Conservation (phyloP, 1,284 basidiomycete genomes). For the Cutaneotrichosporon cutaneum region DNA sequence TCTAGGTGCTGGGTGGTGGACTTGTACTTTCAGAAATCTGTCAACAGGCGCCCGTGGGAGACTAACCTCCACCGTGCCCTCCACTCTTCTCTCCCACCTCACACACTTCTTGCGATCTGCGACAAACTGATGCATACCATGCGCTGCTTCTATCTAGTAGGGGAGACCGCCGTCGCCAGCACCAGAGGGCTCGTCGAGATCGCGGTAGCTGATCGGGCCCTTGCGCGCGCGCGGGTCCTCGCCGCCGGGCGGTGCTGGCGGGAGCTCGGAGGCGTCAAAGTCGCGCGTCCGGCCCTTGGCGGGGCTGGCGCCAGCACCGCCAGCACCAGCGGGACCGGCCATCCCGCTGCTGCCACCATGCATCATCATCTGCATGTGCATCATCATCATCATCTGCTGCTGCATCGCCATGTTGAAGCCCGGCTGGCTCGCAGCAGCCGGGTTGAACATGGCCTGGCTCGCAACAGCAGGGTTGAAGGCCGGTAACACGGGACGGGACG, state of each 20-base stretch:
- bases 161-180: conserved; percentile 47
- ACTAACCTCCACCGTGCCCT: neutral
- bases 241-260: conserved; percentile 36
- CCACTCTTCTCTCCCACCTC: neutral
- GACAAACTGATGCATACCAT: conserved; percentile 1
- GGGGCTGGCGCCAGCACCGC: conserved; percentile 6
- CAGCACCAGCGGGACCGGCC: conserved; percentile 5
- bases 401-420: conserved; percentile 45
- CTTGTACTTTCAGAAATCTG: neutral
- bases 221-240: conserved; percentile 50
- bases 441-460: conserved; percentile 25
- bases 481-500: conserved; percentile 21
- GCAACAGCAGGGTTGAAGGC: conserved; percentile 34
- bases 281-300: conserved; percentile 18
- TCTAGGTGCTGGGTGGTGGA: neutral
- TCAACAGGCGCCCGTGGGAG: neutral
- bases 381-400: conserved; percentile 54
- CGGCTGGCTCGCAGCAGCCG: conserved; percentile 19
- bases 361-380: conserved; percentile 53
- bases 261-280: conserved; percentile 22
- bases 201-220: conserved; percentile 49
- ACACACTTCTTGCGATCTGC: too few species aligned
- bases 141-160: conserved; percentile 31
- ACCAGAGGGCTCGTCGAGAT: conserved; percentile 46
- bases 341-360: conserved; percentile 20